A percentile compares a stretch with the other conserved stretches of the same genome.
Conservation (phyloP, 352 stramenopile genomes). For the Globisporangium radiosum region DNA sequence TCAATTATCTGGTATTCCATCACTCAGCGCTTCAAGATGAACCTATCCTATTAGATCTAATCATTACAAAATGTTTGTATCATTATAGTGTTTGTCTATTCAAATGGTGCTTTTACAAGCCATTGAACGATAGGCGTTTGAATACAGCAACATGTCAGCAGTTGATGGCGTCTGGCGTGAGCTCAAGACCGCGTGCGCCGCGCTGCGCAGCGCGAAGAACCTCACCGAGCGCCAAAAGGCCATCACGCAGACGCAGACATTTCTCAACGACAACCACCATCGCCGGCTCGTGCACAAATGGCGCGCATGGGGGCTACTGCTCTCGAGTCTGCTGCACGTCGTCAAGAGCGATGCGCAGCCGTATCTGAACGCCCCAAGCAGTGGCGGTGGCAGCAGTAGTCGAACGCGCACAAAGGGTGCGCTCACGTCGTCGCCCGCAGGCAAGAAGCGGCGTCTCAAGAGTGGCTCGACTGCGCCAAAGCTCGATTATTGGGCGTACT, state of each 20-base stretch:
- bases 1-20: no score
- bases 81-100: no score
- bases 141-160: background rate
- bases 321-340: constrained; percentile 39
- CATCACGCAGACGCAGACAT: constrained; percentile 36
- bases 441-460: constrained; percentile 23
- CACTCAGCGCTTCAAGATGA: no score
- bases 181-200: constrained; percentile 37
- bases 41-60: no score
- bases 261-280: constrained; percentile 39
- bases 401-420: background rate
- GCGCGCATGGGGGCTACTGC: constrained; percentile 58
- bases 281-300: constrained; percentile 64
- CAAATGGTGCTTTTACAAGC: no score
- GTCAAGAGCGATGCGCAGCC: constrained; percentile 39
- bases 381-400: background rate
- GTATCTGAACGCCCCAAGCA: constrained; percentile 22
- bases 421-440: background rate
- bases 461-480: constrained; percentile 21
- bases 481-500: constrained; percentile 47
- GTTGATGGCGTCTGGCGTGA: constrained; percentile 33
- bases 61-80: no score
- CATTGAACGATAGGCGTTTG: no score
- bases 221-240: constrained; percentile 23
- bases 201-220: constrained; percentile 36